Conservation (phyloP, 345 rosid genomes). For the Carallia pectinifolia region DNA sequence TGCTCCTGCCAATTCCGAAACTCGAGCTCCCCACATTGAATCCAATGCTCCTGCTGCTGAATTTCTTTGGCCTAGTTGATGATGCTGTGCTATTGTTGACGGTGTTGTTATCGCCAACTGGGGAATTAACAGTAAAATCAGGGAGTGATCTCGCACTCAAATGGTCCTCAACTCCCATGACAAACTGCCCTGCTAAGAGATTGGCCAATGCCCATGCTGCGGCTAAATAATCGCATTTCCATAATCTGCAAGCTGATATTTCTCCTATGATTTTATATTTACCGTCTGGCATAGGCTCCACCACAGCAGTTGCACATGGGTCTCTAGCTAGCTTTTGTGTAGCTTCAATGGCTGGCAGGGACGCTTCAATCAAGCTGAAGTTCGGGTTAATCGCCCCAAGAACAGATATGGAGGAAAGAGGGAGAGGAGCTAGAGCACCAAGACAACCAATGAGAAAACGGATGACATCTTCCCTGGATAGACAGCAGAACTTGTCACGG, state of each 20-base stretch:
- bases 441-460: constrained; percentile 94
- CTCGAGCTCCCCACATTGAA: constrained; percentile 64
- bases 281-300: constrained; percentile 61
- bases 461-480: constrained; percentile 87
- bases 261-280: constrained; percentile 77
- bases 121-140: constrained; percentile 49
- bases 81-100: constrained; percentile 33
- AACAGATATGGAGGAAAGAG: constrained; percentile 73
- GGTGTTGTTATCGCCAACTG: constrained; percentile 30
- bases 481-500: constrained; percentile 85
- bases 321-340: constrained; percentile 52
- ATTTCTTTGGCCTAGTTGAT: constrained; percentile 54
- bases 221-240: constrained; percentile 92
- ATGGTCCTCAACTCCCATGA: constrained; percentile 93
- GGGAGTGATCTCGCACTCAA: constrained; percentile 54
- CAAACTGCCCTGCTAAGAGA: constrained; percentile 89
- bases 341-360: constrained; percentile 67
- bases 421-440: constrained; percentile 94
- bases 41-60: constrained; percentile 94
- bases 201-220: constrained; percentile 97
- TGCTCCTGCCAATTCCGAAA: constrained; percentile 61
- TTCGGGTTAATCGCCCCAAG: constrained; percentile 68
- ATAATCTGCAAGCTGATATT: constrained; percentile 83
- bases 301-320: constrained; percentile 73
- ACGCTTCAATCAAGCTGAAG: constrained; percentile 63